Percentiles rank a stretch among this genome's conserved stretches.
phyloP scores from a whole-genome alignment of 1,284 basidiomycete genomes.

The Moniliella sp. region DNA sequence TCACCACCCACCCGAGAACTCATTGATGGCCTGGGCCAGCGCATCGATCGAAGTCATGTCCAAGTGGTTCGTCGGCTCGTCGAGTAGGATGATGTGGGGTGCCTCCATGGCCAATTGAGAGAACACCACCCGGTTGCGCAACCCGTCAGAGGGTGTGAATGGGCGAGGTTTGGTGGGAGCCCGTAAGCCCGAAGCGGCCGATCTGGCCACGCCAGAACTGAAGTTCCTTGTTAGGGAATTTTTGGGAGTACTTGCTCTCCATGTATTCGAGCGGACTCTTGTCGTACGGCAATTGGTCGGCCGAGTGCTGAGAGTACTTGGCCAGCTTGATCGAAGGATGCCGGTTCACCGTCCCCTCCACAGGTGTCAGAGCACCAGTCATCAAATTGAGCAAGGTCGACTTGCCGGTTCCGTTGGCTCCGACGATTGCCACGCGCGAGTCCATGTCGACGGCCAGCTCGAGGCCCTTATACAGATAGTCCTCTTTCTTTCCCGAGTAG shows the following conservation, averaged over 20 bases:
- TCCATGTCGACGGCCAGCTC: conserved; percentile 75
- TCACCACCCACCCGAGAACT: conserved; percentile 80
- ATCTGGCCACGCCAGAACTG: conserved; percentile 72
- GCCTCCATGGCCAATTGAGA: conserved; percentile 43
- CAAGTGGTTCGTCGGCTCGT: conserved; percentile 61
- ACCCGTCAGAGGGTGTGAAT: conserved; percentile 80
- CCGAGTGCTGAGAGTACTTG: conserved; percentile 82
- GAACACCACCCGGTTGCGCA: conserved; percentile 80
- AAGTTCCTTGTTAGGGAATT: conserved; percentile 81
- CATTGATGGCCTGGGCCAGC: conserved; percentile 76
- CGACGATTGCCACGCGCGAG: conserved; percentile 82
- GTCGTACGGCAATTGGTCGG: conserved; percentile 90
- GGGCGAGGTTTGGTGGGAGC: conserved; percentile 71
- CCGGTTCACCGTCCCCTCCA: conserved; percentile 63
- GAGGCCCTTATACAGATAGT: conserved; percentile 67
- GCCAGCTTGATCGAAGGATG: conserved; percentile 62
- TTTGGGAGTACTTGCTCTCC: conserved; percentile 50
- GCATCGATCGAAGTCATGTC: conserved; percentile 92
- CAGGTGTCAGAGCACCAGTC: conserved; percentile 59
- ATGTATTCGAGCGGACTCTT: conserved; percentile 83
- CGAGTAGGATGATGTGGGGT: conserved; percentile 36
- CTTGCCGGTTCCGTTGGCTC: conserved; percentile 92
- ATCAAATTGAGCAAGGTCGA: conserved; percentile 89
- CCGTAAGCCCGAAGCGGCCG: conserved; percentile 83
- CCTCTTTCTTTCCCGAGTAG: conserved; percentile 69